Evolutionary conservation across 202 grass and related monocot species (phyloP).

Genomic region (Tripidium arundinaceum): DNA sequence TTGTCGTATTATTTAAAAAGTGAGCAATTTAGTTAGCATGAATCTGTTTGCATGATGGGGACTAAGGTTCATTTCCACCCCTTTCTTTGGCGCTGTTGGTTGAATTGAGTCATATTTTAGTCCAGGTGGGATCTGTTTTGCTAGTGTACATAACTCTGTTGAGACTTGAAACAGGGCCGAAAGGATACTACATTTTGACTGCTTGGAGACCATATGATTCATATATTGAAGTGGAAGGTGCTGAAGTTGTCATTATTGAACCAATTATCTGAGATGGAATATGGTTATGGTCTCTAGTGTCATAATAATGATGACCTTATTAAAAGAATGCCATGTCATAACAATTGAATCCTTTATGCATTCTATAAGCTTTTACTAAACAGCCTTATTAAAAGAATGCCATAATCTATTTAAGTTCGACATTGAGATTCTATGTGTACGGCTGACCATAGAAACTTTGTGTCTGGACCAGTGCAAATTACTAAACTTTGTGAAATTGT

Average conservation of each 20-base stretch:
- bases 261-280: background rate
- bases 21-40: background rate
- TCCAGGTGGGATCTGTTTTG: background rate
- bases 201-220: background rate
- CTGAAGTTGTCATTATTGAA: background rate
- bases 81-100: background rate
- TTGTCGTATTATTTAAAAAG: background rate
- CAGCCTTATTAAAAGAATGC: background rate
- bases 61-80: background rate
- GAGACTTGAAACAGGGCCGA: background rate
- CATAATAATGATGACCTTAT: background rate
- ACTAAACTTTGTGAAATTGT: conserved; percentile 7
- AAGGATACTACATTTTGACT: background rate
- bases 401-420: background rate
- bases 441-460: background rate
- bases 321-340: background rate
- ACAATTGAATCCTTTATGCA: background rate
- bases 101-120: background rate
- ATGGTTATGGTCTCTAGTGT: background rate
- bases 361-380: conserved; percentile 1
- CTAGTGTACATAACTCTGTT: background rate
- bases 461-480: background rate
- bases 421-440: background rate
- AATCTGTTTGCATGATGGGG: background rate
- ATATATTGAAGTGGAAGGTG: background rate